phyloP scores from a whole-genome alignment of 768 basidiomycete genomes.

The Leucosporidium scottii region DNA sequence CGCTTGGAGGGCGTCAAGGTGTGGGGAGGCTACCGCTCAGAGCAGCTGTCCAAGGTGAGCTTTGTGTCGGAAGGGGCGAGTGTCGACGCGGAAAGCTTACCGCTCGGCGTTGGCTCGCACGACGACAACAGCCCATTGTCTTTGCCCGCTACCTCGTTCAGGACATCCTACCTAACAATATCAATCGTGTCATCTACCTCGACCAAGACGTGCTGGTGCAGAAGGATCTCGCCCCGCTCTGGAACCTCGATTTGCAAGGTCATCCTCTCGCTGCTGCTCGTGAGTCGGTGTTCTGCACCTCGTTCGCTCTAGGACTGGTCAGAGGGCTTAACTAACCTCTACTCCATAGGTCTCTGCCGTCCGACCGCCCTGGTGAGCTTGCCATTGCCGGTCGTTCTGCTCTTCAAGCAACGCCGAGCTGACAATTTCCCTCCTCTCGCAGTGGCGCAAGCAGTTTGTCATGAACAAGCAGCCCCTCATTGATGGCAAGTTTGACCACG shows the following conservation, averaged over 20 bases:
- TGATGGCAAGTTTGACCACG: not conserved
- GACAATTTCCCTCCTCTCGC: not conserved
- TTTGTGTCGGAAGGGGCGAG: not conserved
- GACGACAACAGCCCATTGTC: not conserved
- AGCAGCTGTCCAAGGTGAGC: not conserved
- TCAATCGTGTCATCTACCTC: constrained; percentile 9
- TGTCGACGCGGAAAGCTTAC: not conserved
- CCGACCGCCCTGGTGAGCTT: not conserved
- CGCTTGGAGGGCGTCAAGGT: not conserved
- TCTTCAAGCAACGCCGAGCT: not conserved
- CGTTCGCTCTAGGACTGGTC: not conserved
- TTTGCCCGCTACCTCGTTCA: constrained; percentile 2
- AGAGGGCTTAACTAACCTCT: not conserved
- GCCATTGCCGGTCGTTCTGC: not conserved
- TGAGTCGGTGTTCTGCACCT: not conserved
- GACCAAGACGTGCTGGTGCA: constrained; percentile 7
- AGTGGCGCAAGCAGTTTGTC: constrained; percentile 5
- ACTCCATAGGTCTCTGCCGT: not conserved
- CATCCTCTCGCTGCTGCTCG: constrained; percentile 7
- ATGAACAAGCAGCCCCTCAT: not conserved
- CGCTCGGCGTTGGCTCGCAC: too few species aligned
- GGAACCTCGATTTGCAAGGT: not conserved
- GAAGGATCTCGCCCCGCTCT: not conserved
- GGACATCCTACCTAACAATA: not conserved
- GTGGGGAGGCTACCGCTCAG: not conserved